A percentile compares a stretch with the other conserved stretches of the same genome.
phyloP scores from a whole-genome alignment of 306 rosid species.

The Corylus heterophylla region DNA sequence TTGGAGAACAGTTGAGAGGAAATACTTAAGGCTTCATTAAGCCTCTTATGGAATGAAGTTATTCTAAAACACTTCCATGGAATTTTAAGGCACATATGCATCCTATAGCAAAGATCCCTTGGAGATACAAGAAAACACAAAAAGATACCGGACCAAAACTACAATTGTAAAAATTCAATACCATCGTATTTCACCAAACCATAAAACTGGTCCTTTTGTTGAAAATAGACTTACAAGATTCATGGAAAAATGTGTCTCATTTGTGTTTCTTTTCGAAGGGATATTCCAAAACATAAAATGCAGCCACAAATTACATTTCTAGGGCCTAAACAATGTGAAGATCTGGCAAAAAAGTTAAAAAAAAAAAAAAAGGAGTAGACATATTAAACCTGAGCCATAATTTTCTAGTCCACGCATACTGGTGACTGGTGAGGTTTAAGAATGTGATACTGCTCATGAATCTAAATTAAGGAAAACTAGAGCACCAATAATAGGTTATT shows the following conservation, averaged over 20 bases:
- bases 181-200: not conserved
- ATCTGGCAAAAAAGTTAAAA: not conserved
- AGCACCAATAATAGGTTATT: not conserved
- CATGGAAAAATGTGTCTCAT: not conserved
- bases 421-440: not conserved
- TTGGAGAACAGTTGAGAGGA: not conserved
- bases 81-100: not conserved
- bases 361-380: not conserved
- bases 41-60: not conserved
- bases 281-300: not conserved
- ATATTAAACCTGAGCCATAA: not conserved
- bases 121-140: not conserved
- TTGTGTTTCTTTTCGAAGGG: not conserved
- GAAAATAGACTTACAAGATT: not conserved
- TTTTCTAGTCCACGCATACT: not conserved
- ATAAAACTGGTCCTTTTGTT: not conserved
- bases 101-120: not conserved
- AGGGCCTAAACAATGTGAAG: not conserved
- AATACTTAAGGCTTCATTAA: not conserved
- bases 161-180: not conserved
- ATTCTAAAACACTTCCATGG: not conserved
- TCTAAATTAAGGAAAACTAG: conserved; percentile 1
- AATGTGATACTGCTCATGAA: not conserved
- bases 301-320: not conserved
- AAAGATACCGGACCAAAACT: not conserved